phyloP scores from a whole-genome alignment of 169 alveolate species.

The Plasmodium chabaudi region DNA sequence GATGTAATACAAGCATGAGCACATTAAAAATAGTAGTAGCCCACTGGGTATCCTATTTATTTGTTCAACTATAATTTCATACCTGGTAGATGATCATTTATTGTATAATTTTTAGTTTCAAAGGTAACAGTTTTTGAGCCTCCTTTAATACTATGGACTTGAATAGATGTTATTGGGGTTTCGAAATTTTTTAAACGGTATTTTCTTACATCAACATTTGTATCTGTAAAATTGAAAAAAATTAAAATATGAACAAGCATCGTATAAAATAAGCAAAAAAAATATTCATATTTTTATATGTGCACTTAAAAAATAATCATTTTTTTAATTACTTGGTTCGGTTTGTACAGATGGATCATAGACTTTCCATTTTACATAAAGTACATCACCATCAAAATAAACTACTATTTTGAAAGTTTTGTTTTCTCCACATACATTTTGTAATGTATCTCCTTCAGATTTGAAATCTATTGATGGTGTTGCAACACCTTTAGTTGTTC shows the following conservation, averaged over 20 bases:
- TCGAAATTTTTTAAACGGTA: slow-evolving; percentile 4
- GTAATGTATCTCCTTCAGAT: neutral
- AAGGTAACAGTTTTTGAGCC: neutral
- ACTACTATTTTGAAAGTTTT: slow-evolving; percentile 16
- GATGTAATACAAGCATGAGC: too few relatives aligned
- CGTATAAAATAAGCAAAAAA: neutral
- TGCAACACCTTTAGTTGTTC: neutral
- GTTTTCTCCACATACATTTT: slow-evolving; percentile 3
- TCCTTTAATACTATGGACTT: slow-evolving; percentile 12
- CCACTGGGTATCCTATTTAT: neutral
- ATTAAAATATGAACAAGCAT: neutral
- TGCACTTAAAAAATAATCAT: neutral
- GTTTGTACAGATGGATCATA: slow-evolving; percentile 2
- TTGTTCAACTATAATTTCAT: neutral
- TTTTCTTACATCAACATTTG: slow-evolving; percentile 5
- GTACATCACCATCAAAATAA: neutral
- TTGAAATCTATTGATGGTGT: neutral
- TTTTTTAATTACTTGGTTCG: neutral
- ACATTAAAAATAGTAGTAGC: neutral
- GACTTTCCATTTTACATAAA: slow-evolving; percentile 27
- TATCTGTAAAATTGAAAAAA: neutral
- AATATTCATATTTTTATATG: neutral
- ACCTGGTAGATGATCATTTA: slow-evolving; percentile 4
- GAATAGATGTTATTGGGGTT: slow-evolving; percentile 16
- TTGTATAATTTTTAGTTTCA: slow-evolving; percentile 15